These are phyloP conservation scores for Ceratocystis diversiconidia DNA, from an alignment of 2,329 filamentous ascomycete species.

Conservation along the genomic window DNA sequence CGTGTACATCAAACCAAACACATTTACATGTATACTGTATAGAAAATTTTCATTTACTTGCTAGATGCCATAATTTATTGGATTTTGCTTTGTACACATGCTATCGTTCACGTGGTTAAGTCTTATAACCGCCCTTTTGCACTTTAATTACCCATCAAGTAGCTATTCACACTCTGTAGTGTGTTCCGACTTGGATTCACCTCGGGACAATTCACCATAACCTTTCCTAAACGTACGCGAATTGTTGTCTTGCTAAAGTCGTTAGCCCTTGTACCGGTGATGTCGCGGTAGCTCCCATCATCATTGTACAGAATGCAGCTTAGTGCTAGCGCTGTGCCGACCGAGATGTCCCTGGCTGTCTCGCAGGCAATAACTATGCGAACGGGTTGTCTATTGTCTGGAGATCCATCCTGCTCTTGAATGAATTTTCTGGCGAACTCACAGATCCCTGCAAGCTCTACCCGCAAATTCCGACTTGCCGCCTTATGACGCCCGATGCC, in stretches of 20 bases:
- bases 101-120: too few species aligned
- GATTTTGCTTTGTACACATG: too few species aligned
- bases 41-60: not conserved
- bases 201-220: slow-evolving; percentile 64
- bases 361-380: slow-evolving; percentile 52
- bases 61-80: too few species aligned
- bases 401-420: not conserved
- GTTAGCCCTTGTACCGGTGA: slow-evolving; percentile 18
- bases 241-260: slow-evolving; percentile 61
- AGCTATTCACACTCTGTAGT: slow-evolving; percentile 82
- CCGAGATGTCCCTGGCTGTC: slow-evolving; percentile 64
- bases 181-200: slow-evolving; percentile 76
- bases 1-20: not conserved
- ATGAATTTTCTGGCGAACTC: slow-evolving; percentile 32
- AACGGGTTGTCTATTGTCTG: not conserved
- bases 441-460: slow-evolving; percentile 49
- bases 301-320: slow-evolving; percentile 60
- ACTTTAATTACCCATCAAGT: slow-evolving; percentile 51
- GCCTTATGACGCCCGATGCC: slow-evolving; percentile 58
- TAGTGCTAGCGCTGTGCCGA: slow-evolving; percentile 63
- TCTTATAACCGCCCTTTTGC: not conserved
- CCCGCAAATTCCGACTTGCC: slow-evolving; percentile 70
- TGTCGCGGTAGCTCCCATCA: slow-evolving; percentile 33
- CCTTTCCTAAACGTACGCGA: slow-evolving; percentile 62
- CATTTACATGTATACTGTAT: not conserved